phyloP scores from a whole-genome alignment of 305 asterid genomes.

The Fraxinus floribunda region DNA sequence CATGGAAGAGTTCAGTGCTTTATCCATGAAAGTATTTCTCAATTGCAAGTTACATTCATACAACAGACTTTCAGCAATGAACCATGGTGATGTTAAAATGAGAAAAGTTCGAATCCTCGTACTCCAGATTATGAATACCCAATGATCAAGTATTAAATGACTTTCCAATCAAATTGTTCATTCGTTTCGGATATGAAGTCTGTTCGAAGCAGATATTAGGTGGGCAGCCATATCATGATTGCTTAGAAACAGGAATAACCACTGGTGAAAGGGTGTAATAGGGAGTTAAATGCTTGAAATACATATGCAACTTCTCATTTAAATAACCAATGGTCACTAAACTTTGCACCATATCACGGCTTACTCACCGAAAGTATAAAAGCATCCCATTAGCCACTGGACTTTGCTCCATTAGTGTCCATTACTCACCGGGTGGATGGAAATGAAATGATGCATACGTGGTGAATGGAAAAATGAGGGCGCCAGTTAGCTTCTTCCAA shows the following conservation, averaged over 20 bases:
- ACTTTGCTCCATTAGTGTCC: not conserved
- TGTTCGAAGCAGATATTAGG: not conserved
- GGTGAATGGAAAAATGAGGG: not conserved
- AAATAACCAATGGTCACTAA: not conserved
- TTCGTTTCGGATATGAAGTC: not conserved
- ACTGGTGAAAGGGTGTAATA: not conserved
- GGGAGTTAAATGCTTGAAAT: not conserved
- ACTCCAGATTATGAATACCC: not conserved
- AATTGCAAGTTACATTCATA: not conserved
- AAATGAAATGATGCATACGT: not conserved
- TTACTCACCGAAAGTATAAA: not conserved
- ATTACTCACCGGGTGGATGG: not conserved
- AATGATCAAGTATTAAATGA: not conserved
- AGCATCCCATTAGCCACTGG: not conserved
- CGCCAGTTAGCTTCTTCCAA: not conserved
- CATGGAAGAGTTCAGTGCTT: not conserved
- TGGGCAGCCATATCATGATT: not conserved
- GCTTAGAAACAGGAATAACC: not conserved
- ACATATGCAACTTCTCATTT: no score
- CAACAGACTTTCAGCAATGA: not conserved
- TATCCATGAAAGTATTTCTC: not conserved
- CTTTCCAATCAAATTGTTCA: not conserved
- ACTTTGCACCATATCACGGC: not conserved
- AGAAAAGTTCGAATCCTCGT: not conserved
- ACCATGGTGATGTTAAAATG: not conserved